A percentile compares a stretch with the other conserved stretches of the same genome.
Conservation (phyloP, 352 stramenopile species). For the Globisporangium nagaii region DNA sequence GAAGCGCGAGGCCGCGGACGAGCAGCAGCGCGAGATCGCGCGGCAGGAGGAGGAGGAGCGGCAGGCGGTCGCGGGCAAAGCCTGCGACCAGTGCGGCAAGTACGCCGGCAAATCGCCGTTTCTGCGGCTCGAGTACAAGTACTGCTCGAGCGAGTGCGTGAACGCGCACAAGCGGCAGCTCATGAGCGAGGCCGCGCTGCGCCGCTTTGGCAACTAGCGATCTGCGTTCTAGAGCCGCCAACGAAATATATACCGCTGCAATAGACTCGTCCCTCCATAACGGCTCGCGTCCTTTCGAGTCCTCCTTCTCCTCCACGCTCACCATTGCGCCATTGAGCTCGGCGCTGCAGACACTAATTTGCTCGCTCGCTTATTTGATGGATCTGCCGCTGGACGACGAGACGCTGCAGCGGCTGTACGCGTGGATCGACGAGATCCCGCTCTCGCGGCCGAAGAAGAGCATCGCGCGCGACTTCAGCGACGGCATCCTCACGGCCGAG, state of each 20-base stretch:
- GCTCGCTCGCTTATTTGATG: slow-evolving; percentile 19
- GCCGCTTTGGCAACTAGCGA: slow-evolving; percentile 51
- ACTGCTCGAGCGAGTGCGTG: slow-evolving; percentile 93
- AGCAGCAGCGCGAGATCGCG: slow-evolving; percentile 63
- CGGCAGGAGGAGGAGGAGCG: slow-evolving; percentile 54
- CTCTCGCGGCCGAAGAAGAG: slow-evolving; percentile 93
- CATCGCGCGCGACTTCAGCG: slow-evolving; percentile 94
- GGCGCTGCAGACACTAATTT: not conserved
- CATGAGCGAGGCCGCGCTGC: slow-evolving; percentile 89
- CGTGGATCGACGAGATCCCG: slow-evolving; percentile 95
- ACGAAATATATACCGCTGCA: too few species aligned
- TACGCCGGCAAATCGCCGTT: slow-evolving; percentile 87
- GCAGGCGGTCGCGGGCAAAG: slow-evolving; percentile 71
- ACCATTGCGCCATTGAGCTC: not conserved
- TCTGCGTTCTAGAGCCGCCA: not conserved
- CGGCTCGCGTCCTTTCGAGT: slow-evolving; percentile 26
- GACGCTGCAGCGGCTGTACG: slow-evolving; percentile 90
- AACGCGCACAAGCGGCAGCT: slow-evolving; percentile 90
- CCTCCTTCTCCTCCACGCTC: not conserved
- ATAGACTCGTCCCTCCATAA: slow-evolving; percentile 6
- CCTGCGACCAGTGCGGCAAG: slow-evolving; percentile 77
- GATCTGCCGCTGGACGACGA: slow-evolving; percentile 81
- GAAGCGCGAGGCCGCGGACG: slow-evolving; percentile 67
- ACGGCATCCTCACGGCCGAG: slow-evolving; percentile 88
- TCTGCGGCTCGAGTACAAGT: slow-evolving; percentile 89